Base-by-base conservation (phyloP, 768 basidiomycete genomes). In the Porphyrellus cyaneotinctus region DNA sequence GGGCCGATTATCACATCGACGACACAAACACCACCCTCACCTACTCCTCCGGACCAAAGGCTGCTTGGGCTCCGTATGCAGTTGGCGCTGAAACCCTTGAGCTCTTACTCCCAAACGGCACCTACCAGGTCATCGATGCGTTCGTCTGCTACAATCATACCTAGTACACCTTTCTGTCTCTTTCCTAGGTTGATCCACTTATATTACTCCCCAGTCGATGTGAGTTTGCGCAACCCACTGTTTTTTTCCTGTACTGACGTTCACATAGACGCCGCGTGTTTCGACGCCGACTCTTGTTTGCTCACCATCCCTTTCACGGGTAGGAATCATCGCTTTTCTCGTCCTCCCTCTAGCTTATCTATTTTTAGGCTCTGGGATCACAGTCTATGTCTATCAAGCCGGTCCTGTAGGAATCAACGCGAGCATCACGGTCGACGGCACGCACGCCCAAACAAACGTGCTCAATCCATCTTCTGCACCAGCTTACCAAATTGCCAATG, bases 141-240 rank as follows among this genome's bases (percentile, higher is more conserved):
- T 64, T 41, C 28, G 54, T 59, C 36, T 65, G 64, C 51, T 64
- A 49, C 26, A 64, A 65, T 23, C 57, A 64, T n/a, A 62, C 63
- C 49, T 65, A 60, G 64, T 65, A 56, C 22, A 56, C 37, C 3
- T 38, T 28, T 39, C 12, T 10, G 17, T 33, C 20, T 33, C 22
- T 23, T 36, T 20, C n/a, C 13, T 9, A 18, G n/a, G 43, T 22
- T 42, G 17, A 11, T 23, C 4, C 31, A 18, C 50, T 56, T 37
- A 57, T 30, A 23, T 47, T 31, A 14, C 20, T n/a, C 18, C 22
- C 15, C 28, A 65, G 63, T 49, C 58, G 52, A 55, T 64, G 64
- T 63, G 22, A 56, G 58, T 30, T 26, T 36, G 17, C 23, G 2
- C 22, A 7, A 36, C 18, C 33, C 4, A 35, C 23, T 6, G 39